Evolutionary conservation across 257 asterid genomes (phyloP), one percentile per base, ranked within the genome.

Genomic region (Buddleja alternifolia): DNA sequence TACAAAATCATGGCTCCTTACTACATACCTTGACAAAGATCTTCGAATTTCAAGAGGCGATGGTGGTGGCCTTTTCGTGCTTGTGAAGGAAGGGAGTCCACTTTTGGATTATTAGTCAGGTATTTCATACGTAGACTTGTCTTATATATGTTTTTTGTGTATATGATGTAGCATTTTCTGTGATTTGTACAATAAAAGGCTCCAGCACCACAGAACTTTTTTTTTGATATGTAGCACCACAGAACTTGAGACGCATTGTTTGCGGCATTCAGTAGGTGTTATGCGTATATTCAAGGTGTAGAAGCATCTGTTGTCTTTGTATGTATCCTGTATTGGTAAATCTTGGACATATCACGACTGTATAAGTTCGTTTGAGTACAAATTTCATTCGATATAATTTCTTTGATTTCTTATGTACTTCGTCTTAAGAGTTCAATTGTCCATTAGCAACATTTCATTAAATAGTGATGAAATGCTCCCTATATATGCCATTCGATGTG

Each of bases 11-110:
- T 94, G 95, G 96, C 95, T 90, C 64, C 82, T 94, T 23, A 84
- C 71, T 0, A 94, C 97, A 2, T 94, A 87, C 78, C 96, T 94
- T 7, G 99, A 94, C 78, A 79, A 84, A 73, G 97, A 94, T 83
- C 53, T 91, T 61, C 83, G 99, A 47, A 86, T 91, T 66, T 94
- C 97, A 19, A 86, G 97, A 77, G 99, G 97, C 1, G 99, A 94
- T 74, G 99, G 97, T 74, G 99, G 97, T 55, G 97, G 97, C 34
- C 82, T 94, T 52, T 94, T 94, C 70, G 97, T 94, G 84, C 95
- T 91, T 34, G 92, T 86, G 9, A 91, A 83, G 87, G 97, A 91
- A 85, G 96, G 96, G 64, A 85, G 96, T 64, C 60, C 93, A 12
- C 96, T 93, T 52, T 60, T 90, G 42, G 82, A 86, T 64, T 81